These are phyloP conservation scores for Oleoguttula mirabilis DNA, from an alignment of 495 filamentous ascomycete species.

Conservation along the genomic window DNA sequence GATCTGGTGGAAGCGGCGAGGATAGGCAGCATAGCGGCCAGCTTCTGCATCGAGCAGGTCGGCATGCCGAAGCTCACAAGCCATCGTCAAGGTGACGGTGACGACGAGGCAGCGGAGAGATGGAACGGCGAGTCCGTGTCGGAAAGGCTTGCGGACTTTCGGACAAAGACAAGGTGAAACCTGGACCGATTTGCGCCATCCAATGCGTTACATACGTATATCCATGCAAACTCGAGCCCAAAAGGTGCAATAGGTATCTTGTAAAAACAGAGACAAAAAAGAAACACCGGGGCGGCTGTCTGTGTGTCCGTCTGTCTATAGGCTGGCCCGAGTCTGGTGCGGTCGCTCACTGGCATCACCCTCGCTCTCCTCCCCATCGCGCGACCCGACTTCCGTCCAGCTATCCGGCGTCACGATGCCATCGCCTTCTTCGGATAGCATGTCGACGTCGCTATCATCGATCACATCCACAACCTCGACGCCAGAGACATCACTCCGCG, in stretches of 20 bases:
- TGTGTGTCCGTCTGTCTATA: not conserved
- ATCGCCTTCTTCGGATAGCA: constrained; percentile 16
- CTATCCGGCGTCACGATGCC: constrained; percentile 12
- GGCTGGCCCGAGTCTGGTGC: not conserved
- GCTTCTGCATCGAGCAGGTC: constrained; percentile 89
- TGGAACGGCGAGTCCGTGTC: constrained; percentile 17
- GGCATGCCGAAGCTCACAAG: constrained; percentile 62
- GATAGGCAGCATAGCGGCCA: constrained; percentile 74
- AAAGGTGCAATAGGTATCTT: not conserved
- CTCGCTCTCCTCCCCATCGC: constrained; percentile 15
- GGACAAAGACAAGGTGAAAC: too few species aligned
- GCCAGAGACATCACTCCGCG: constrained; percentile 5
- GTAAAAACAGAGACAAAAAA: too few species aligned
- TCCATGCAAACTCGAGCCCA: too few species aligned
- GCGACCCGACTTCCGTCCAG: constrained; percentile 15
- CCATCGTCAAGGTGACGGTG: constrained; percentile 34
- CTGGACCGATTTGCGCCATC: too few species aligned
- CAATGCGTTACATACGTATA: too few species aligned
- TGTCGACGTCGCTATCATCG: constrained; percentile 17
- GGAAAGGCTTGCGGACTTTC: constrained; percentile 8
- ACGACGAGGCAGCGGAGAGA: too few species aligned
- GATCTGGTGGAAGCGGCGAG: constrained; percentile 56
- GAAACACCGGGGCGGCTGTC: not conserved
- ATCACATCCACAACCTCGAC: constrained; percentile 14
- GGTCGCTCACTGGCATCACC: not conserved